Percentiles rank a stretch among this genome's conserved stretches.
Conservation (phyloP, 495 filamentous ascomycete species). For the Amorphotheca resinae region DNA sequence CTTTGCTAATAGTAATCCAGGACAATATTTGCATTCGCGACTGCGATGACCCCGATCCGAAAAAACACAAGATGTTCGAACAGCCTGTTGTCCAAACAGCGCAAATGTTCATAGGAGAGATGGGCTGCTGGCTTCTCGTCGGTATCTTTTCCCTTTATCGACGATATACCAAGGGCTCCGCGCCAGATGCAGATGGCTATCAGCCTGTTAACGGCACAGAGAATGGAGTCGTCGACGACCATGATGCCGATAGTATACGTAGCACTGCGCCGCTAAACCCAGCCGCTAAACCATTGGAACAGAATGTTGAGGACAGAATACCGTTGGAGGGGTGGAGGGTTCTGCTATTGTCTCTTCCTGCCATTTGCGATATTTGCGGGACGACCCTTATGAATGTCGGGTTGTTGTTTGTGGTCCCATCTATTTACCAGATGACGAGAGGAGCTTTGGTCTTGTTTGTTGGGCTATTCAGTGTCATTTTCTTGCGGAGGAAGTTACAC, state of each 20-base stretch:
- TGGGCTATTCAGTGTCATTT: slow-evolving; percentile 85
- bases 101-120: slow-evolving; percentile 91
- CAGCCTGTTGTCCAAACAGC: slow-evolving; percentile 93
- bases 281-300: slow-evolving; percentile 37
- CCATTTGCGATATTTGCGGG: slow-evolving; percentile 85
- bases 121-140: slow-evolving; percentile 84
- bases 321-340: slow-evolving; percentile 61
- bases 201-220: slow-evolving; percentile 39
- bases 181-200: slow-evolving; percentile 45
- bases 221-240: slow-evolving; percentile 24
- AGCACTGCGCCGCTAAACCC: slow-evolving; percentile 32
- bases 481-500: slow-evolving; percentile 64
- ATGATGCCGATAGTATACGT: slow-evolving; percentile 32
- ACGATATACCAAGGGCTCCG: slow-evolving; percentile 35
- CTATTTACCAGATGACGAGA: slow-evolving; percentile 97
- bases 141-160: slow-evolving; percentile 49
- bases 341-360: slow-evolving; percentile 70
- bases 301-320: slow-evolving; percentile 32
- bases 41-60: slow-evolving; percentile 66
- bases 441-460: slow-evolving; percentile 92
- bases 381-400: slow-evolving; percentile 97
- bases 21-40: slow-evolving; percentile 93
- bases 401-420: slow-evolving; percentile 82
- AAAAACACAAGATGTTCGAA: slow-evolving; percentile 59
- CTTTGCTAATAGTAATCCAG: slow-evolving; percentile 29